Conservation (phyloP, 192 early-diverging fungal genomes). For the Backusella psychrophila region DNA sequence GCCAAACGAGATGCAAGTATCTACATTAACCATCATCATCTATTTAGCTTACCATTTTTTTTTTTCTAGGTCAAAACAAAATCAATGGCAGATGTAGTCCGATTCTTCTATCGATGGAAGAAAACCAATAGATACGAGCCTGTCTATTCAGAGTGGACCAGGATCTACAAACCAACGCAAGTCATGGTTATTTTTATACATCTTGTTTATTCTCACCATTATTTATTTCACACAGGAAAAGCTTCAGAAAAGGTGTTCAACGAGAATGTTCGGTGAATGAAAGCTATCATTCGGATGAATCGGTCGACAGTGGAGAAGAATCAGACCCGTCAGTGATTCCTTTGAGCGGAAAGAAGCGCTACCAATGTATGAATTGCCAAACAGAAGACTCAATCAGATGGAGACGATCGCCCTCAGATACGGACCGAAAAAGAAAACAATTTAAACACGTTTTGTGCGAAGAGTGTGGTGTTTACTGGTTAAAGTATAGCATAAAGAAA, state of each 20-base stretch:
- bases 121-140: slow-evolving; percentile 55
- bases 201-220: not conserved
- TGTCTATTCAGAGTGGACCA: slow-evolving; percentile 61
- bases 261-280: not conserved
- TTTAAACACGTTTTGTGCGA: slow-evolving; percentile 44
- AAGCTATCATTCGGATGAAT: not conserved
- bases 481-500: slow-evolving; percentile 49
- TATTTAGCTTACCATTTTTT: not conserved
- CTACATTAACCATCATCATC: slow-evolving; percentile 15
- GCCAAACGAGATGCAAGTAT: slow-evolving; percentile 49
- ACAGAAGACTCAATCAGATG: slow-evolving; percentile 32
- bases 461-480: slow-evolving; percentile 56
- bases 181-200: not conserved
- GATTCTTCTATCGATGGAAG: slow-evolving; percentile 62
- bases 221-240: slow-evolving; percentile 37
- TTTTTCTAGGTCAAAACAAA: slow-evolving; percentile 19
- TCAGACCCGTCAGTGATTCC: slow-evolving; percentile 9
- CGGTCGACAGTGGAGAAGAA: slow-evolving; percentile 6
- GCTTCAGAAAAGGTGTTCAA: slow-evolving; percentile 36
- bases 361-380: slow-evolving; percentile 43
- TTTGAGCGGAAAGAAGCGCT: not conserved
- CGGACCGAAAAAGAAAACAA: slow-evolving; percentile 38
- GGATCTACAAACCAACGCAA: slow-evolving; percentile 55
- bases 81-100: slow-evolving; percentile 54
- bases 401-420: slow-evolving; percentile 43